Percentiles rank a stretch among this genome's conserved stretches.
These are phyloP conservation scores for Myriosclerotinia scirpicola DNA, from an alignment of 2,329 filamentous ascomycete species.

Conservation along the genomic window DNA sequence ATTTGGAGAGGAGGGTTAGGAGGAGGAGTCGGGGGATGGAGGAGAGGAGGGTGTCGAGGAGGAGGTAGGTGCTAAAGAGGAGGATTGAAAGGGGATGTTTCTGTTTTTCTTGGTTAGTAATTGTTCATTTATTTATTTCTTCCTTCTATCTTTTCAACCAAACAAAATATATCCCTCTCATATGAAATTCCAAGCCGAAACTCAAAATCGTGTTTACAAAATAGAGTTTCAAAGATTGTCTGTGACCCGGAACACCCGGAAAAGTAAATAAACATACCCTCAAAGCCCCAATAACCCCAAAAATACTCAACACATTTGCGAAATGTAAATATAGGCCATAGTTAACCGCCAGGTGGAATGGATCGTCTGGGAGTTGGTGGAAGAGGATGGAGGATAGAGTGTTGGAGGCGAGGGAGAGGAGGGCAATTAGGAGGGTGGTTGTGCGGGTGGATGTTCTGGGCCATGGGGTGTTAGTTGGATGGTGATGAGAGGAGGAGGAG, in stretches of 20 bases:
- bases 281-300: slow-evolving; percentile 47
- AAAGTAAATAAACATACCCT: slow-evolving; percentile 40
- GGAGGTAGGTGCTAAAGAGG: slow-evolving; percentile 40
- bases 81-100: slow-evolving; percentile 26
- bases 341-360: slow-evolving; percentile 38
- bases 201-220: too few species aligned
- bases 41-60: slow-evolving; percentile 39
- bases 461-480: background rate
- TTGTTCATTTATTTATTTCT: too few species aligned
- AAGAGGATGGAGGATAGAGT: slow-evolving; percentile 38
- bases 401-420: slow-evolving; percentile 38
- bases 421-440: slow-evolving; percentile 33
- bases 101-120: background rate
- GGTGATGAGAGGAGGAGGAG: too few species aligned
- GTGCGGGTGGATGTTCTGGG: background rate
- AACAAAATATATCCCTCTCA: too few species aligned
- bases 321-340: slow-evolving; percentile 45
- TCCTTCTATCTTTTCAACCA: too few species aligned
- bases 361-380: slow-evolving; percentile 40
- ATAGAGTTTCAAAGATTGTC: too few species aligned
- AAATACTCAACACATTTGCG: slow-evolving; percentile 43
- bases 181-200: too few species aligned
- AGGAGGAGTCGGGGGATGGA: slow-evolving; percentile 37
- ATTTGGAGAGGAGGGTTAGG: background rate
- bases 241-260: slow-evolving; percentile 26